phyloP scores from a whole-genome alignment of 2,329 filamentous ascomycete genomes.

The Epichloe festucae region DNA sequence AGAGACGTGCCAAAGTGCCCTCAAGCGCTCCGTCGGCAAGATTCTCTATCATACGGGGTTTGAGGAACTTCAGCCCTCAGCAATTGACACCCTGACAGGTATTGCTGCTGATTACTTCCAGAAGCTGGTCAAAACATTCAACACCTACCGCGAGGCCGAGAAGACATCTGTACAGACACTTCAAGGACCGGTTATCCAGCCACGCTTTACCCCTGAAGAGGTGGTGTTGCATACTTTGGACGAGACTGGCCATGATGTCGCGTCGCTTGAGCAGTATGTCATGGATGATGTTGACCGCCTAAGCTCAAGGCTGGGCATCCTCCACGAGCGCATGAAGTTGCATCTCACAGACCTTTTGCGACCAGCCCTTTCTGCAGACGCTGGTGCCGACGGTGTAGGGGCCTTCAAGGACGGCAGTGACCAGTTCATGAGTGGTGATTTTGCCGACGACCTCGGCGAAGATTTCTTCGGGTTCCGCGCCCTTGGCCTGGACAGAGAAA shows the following conservation, averaged over 20 bases:
- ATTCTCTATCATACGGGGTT: conserved; percentile 94
- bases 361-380: conserved; percentile 65
- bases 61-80: conserved; percentile 91
- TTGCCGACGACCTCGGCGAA: conserved; percentile 93
- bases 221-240: conserved; percentile 74
- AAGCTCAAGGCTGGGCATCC: conserved; percentile 60
- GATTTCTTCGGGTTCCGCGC: conserved; percentile 99
- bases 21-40: conserved; percentile 86
- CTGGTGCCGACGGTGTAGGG: conserved; percentile 69
- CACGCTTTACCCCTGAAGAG: conserved; percentile 71
- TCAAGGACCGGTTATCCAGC: conserved; percentile 35
- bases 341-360: conserved; percentile 95
- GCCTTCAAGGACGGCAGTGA: conserved; percentile 96
- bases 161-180: conserved; percentile 46
- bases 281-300: conserved; percentile 89
- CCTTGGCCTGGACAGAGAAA: conserved; percentile 80
- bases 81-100: conserved; percentile 80
- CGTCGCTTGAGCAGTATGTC: conserved; percentile 71
- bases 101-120: conserved; percentile 81
- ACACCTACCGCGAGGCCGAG: conserved; percentile 71
- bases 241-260: conserved; percentile 72
- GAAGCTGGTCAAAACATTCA: conserved; percentile 69
- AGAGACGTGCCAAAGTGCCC: conserved; percentile 65
- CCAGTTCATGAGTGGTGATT: conserved; percentile 92
- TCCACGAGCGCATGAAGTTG: conserved; percentile 90